Percentiles rank a stretch among this genome's conserved stretches.
phyloP scores from a whole-genome alignment of 2,329 filamentous ascomycete species.

The Cladosporium cucumerinum region DNA sequence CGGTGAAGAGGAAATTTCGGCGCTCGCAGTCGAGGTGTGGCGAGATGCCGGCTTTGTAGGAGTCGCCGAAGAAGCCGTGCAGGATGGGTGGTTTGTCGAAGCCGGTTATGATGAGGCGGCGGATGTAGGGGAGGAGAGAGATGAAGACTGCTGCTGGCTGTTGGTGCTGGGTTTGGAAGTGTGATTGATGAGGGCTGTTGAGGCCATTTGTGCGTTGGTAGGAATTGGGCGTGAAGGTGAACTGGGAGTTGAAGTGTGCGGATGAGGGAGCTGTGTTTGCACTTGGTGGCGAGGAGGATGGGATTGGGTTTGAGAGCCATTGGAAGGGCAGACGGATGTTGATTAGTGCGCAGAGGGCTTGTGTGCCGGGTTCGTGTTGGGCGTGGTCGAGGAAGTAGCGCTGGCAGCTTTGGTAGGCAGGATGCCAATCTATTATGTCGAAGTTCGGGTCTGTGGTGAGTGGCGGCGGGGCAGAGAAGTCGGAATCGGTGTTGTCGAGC shows the following conservation, averaged over 20 bases:
- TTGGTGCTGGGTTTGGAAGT: slow-evolving; percentile 19
- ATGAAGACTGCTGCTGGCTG: slow-evolving; percentile 42
- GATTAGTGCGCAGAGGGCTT: slow-evolving; percentile 83
- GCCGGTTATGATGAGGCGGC: slow-evolving; percentile 84
- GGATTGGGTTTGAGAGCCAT: slow-evolving; percentile 53
- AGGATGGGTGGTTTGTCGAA: slow-evolving; percentile 85
- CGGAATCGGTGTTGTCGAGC: slow-evolving; percentile 3
- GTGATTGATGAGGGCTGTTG: slow-evolving; percentile 29
- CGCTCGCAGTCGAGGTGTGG: slow-evolving; percentile 84
- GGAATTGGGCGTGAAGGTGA: slow-evolving; percentile 25
- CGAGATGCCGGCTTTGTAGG: slow-evolving; percentile 78
- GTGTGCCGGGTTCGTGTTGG: slow-evolving; percentile 76
- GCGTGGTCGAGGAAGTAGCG: slow-evolving; percentile 89
- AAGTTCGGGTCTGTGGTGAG: slow-evolving; percentile 51
- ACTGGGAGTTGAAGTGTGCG: slow-evolving; percentile 17
- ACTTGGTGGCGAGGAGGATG: slow-evolving; percentile 32
- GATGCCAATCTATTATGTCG: slow-evolving; percentile 90
- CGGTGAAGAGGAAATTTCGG: slow-evolving; percentile 90
- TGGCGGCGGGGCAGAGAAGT: slow-evolving; percentile 18
- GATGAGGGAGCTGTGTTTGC: slow-evolving; percentile 9
- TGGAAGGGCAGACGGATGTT: slow-evolving; percentile 92
- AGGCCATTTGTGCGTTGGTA: slow-evolving; percentile 36
- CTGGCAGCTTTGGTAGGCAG: slow-evolving; percentile 83
- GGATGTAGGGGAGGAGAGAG: slow-evolving; percentile 82
- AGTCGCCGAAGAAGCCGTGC: slow-evolving; percentile 94